phyloP scores from a whole-genome alignment of 495 filamentous ascomycete genomes.

The Massariosphaeria phaeospora region DNA sequence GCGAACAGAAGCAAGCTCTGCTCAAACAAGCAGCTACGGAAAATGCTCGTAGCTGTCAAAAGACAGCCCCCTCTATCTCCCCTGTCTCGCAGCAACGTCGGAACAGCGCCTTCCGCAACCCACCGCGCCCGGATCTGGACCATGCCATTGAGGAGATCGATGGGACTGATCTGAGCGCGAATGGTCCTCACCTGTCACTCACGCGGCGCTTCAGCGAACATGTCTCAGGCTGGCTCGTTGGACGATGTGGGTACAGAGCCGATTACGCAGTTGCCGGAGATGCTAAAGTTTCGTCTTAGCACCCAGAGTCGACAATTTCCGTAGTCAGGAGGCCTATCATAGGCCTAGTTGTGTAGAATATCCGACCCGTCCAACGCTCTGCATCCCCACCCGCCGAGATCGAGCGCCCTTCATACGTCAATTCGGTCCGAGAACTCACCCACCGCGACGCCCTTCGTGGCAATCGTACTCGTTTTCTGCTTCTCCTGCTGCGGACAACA shows the following conservation, averaged over 20 bases:
- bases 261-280: neutral
- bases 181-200: neutral
- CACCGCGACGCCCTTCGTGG: too few species aligned
- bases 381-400: too few species aligned
- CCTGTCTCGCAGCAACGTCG: constrained; percentile 6
- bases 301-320: too few species aligned
- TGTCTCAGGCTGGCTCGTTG: constrained; percentile 11
- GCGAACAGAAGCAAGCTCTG: constrained; percentile 17
- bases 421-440: too few species aligned
- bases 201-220: constrained; percentile 30
- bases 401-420: too few species aligned
- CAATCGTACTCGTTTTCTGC: too few species aligned
- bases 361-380: too few species aligned
- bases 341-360: too few species aligned
- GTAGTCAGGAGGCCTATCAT: too few species aligned
- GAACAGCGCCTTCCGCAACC: neutral
- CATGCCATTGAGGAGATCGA: constrained; percentile 31
- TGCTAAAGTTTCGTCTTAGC: too few species aligned
- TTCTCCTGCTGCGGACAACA: too few species aligned
- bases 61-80: constrained; percentile 18
- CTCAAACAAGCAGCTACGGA: constrained; percentile 25
- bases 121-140: constrained; percentile 9
- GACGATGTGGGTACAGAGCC: neutral
- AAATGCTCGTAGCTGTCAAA: constrained; percentile 26
- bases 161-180: constrained; percentile 4